phyloP scores from a whole-genome alignment of 164 flowering plant species.

The Umbilicus rupestris region DNA sequence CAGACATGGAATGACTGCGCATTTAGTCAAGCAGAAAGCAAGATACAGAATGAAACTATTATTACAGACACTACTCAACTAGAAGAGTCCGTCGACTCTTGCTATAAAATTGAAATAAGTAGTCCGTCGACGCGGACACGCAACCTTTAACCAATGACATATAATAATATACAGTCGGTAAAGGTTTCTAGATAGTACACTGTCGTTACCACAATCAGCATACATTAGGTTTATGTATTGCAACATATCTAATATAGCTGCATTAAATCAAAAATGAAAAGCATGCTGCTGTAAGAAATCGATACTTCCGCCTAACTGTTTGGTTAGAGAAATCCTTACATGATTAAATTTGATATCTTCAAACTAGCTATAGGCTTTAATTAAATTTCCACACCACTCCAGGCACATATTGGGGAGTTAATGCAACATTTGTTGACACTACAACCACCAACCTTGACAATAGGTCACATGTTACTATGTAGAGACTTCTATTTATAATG shows the following conservation, averaged over 20 bases:
- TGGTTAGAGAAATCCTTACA: neutral
- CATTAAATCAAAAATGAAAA: neutral
- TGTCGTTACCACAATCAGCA: neutral
- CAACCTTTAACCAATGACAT: neutral
- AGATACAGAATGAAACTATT: neutral
- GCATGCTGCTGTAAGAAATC: neutral
- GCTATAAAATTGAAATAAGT: no score
- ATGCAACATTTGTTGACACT: neutral
- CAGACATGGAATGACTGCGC: neutral
- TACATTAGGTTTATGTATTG: neutral
- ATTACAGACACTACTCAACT: neutral
- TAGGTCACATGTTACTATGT: neutral
- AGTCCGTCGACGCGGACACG: no score
- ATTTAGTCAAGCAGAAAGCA: neutral
- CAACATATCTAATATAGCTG: no score
- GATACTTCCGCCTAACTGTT: neutral
- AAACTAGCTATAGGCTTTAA: neutral
- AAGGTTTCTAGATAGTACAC: neutral
- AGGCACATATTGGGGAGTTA: no score
- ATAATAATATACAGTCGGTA: neutral
- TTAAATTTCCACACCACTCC: neutral
- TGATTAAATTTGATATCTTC: neutral
- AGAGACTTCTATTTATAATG: neutral
- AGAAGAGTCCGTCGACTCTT: no score
- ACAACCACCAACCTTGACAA: neutral